Evolutionary conservation across 2,329 filamentous ascomycete species (phyloP).

Genomic region (Aspergillus quadricinctus): DNA sequence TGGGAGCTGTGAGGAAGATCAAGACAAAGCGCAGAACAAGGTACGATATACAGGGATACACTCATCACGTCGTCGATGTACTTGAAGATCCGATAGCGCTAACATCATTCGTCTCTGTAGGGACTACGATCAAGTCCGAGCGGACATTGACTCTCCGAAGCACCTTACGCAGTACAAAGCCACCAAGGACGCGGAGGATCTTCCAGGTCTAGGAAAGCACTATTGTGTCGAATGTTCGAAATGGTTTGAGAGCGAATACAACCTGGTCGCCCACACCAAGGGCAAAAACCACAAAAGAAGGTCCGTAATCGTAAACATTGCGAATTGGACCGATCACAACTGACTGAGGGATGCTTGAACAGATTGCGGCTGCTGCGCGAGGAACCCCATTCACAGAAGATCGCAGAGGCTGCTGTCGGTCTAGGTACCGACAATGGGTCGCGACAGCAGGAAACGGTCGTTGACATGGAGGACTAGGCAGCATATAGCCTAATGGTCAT

Average conservation of each 20-base stretch:
- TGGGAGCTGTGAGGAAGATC: slow-evolving; percentile 64
- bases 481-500: background rate
- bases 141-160: slow-evolving; percentile 71
- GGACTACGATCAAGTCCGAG: slow-evolving; percentile 87
- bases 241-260: slow-evolving; percentile 85
- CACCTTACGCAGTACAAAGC: slow-evolving; percentile 77
- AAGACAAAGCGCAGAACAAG: slow-evolving; percentile 71
- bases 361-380: slow-evolving; percentile 80
- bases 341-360: slow-evolving; percentile 8
- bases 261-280: slow-evolving; percentile 69
- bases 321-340: background rate
- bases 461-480: slow-evolving; percentile 41
- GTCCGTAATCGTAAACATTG: slow-evolving; percentile 41
- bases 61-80: slow-evolving; percentile 24
- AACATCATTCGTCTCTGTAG: slow-evolving; percentile 49
- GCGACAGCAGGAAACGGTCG: slow-evolving; percentile 30
- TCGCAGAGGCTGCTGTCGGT: slow-evolving; percentile 76
- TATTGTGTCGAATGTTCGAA: slow-evolving; percentile 95
- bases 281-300: slow-evolving; percentile 93
- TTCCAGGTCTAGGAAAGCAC: slow-evolving; percentile 77
- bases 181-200: slow-evolving; percentile 75
- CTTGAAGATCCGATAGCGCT: slow-evolving; percentile 4
- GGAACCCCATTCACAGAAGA: slow-evolving; percentile 79
- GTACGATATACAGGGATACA: slow-evolving; percentile 38
- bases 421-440: slow-evolving; percentile 65